Conservation (phyloP, 2,329 filamentous ascomycete genomes). For the Penicillium fuscoglaucum region DNA sequence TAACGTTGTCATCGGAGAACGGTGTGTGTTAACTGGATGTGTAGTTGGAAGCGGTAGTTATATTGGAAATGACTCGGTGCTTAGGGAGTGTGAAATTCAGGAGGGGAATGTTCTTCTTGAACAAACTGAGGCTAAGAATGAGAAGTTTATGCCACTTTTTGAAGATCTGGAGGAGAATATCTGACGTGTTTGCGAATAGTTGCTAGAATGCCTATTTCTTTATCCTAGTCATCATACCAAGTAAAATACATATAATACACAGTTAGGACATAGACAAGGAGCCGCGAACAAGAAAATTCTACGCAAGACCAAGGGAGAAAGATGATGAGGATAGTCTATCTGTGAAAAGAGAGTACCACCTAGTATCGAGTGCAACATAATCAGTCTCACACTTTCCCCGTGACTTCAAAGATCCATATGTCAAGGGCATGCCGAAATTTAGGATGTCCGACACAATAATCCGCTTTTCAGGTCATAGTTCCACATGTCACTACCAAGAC, state of each 20-base stretch:
- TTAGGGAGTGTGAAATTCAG: slow-evolving; percentile 1
- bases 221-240: neutral
- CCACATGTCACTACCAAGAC: neutral
- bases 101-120: neutral
- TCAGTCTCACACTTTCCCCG: neutral
- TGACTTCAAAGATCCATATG: neutral
- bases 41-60: neutral
- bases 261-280: no score
- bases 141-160: slow-evolving; percentile 4
- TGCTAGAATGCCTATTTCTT: neutral
- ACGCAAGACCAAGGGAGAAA: neutral
- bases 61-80: neutral
- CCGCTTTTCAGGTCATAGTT: neutral
- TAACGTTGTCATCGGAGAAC: neutral
- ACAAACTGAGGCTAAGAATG: neutral
- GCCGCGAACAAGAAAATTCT: neutral
- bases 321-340: neutral
- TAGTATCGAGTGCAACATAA: neutral
- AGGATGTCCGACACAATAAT: neutral
- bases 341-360: neutral
- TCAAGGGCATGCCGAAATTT: neutral
- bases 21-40: neutral
- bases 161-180: neutral
- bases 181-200: neutral
- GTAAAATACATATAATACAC: neutral